Percentiles rank a stretch among this genome's conserved stretches.
Conservation (phyloP, 257 asterid species). For the Nicotiana obtusifolia region DNA sequence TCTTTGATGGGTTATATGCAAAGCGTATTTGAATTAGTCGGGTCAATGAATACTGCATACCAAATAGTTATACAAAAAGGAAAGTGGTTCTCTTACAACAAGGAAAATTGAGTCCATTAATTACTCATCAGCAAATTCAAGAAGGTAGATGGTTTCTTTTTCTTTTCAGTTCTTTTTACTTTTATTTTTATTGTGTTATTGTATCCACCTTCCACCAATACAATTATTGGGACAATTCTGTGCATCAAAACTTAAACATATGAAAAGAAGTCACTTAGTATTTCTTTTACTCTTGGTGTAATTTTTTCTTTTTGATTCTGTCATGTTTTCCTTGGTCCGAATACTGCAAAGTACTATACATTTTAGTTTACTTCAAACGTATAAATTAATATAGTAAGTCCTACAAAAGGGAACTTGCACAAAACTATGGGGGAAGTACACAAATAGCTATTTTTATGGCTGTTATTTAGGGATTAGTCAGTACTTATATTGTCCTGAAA, state of each 20-base stretch:
- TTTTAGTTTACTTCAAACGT: not conserved
- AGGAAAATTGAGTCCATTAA: not conserved
- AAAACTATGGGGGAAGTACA: not conserved
- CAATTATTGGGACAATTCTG: not conserved
- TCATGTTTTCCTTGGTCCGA: too few species aligned
- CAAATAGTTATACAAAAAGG: too few species aligned
- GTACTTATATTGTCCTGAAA: too few species aligned
- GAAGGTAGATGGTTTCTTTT: not conserved
- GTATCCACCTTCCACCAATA: accelerated
- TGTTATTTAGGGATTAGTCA: too few species aligned
- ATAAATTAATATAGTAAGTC: not conserved
- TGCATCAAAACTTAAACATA: not conserved
- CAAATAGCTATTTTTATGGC: too few species aligned
- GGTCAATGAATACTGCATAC: too few species aligned
- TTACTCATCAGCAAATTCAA: not conserved
- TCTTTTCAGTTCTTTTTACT: not conserved
- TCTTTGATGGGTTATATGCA: too few species aligned
- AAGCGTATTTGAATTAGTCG: too few species aligned
- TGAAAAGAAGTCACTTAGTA: not conserved
- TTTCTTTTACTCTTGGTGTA: too few species aligned
- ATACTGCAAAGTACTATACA: not conserved
- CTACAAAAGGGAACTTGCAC: not conserved
- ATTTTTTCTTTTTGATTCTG: too few species aligned
- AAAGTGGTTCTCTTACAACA: not conserved
- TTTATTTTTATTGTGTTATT: not conserved